These are phyloP conservation scores for Fusarium sp. DNA, from an alignment of 2,329 filamentous ascomycete genomes.

Conservation along the genomic window DNA sequence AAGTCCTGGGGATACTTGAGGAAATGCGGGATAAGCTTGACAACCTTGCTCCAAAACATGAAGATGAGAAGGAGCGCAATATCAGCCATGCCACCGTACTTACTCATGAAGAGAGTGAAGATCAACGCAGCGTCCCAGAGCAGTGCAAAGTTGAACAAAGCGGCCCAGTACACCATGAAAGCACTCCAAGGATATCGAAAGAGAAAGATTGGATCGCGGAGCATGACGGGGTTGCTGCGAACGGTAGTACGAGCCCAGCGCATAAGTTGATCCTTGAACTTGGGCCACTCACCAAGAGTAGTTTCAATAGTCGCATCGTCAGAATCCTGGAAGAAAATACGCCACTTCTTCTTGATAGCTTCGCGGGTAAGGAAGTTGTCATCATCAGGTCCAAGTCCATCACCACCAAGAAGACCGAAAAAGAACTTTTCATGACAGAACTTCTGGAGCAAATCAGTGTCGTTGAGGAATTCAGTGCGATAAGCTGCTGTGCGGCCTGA, in stretches of 20 bases:
- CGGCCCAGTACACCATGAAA: constrained; percentile 66
- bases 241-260: constrained; percentile 70
- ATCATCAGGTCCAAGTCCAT: constrained; percentile 62
- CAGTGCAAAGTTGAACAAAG: constrained; percentile 66
- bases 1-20: constrained; percentile 62
- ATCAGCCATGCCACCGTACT: background rate
- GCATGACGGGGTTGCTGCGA: constrained; percentile 63
- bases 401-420: constrained; percentile 51
- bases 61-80: constrained; percentile 50
- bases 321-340: constrained; percentile 65
- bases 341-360: constrained; percentile 61
- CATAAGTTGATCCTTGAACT: constrained; percentile 64
- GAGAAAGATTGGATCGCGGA: constrained; percentile 55
- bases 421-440: constrained; percentile 65
- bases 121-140: constrained; percentile 61
- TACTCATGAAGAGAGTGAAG: constrained; percentile 39
- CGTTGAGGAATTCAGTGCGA: constrained; percentile 61
- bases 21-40: constrained; percentile 68
- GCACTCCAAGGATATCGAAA: constrained; percentile 56
- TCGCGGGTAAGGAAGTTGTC: constrained; percentile 71
- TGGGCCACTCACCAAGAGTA: constrained; percentile 60
- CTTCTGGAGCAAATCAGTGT: constrained; percentile 53
- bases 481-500: constrained; percentile 66
- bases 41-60: constrained; percentile 65
- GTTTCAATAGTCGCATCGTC: constrained; percentile 62